Percentiles rank a stretch among this genome's conserved stretches.
Conservation (phyloP, 2,329 filamentous ascomycete genomes). For the Huntiella abstrusa region DNA sequence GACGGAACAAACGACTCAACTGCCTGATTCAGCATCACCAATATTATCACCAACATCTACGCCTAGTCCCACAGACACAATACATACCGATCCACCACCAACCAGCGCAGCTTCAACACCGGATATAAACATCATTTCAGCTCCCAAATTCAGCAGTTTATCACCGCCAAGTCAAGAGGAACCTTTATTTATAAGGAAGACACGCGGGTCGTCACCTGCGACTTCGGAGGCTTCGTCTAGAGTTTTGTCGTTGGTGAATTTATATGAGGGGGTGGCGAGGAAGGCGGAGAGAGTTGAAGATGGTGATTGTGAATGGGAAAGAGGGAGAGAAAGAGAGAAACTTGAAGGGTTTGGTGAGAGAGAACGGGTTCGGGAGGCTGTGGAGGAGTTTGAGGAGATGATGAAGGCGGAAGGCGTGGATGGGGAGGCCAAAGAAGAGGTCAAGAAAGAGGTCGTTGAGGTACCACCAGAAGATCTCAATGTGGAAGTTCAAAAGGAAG, state of each 20-base stretch:
- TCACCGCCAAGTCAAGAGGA: conserved; percentile 1
- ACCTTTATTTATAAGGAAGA: background rate
- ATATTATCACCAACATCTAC: background rate
- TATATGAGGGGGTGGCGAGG: conserved; percentile 27
- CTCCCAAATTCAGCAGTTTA: background rate
- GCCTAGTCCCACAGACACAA: background rate
- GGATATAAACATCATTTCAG: background rate
- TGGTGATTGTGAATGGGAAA: no score
- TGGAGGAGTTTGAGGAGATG: no score
- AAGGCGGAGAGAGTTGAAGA: conserved; percentile 10
- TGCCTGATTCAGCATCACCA: background rate
- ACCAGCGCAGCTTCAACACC: background rate
- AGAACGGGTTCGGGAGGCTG: no score
- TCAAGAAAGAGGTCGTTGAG: no score
- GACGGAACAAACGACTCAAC: background rate
- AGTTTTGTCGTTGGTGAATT: conserved; percentile 30
- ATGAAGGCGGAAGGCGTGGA: no score
- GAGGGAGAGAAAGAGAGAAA: no score
- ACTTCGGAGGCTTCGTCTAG: conserved; percentile 4
- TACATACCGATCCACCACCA: no score
- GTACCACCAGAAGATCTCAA: no score
- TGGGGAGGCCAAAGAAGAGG: no score
- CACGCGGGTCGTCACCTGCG: conserved; percentile 3
- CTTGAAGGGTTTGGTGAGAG: no score
- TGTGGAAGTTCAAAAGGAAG: no score